Conservation (phyloP, 2,329 filamentous ascomycete genomes). For the Exophiala calicioides region DNA sequence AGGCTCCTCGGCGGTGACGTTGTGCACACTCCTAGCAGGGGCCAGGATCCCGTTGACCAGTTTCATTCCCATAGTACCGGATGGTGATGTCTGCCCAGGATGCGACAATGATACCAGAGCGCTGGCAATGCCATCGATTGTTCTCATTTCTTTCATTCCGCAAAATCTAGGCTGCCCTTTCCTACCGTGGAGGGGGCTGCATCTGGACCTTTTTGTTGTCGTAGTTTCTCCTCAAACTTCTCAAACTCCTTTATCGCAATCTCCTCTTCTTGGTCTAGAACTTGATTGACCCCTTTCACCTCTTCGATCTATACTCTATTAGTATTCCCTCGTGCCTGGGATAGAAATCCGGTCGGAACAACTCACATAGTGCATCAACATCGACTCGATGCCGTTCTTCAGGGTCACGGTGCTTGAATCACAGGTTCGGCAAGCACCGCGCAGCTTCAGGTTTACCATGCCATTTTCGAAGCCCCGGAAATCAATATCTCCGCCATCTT, state of each 20-base stretch:
- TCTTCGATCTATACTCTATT: slow-evolving; percentile 78
- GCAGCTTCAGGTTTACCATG: slow-evolving; percentile 79
- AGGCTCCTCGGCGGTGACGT: too few species aligned
- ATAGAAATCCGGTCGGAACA: slow-evolving; percentile 1
- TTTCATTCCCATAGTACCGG: too few species aligned
- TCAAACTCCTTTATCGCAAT: slow-evolving; percentile 84
- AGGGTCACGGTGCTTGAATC: slow-evolving; percentile 95
- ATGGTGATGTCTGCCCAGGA: too few species aligned
- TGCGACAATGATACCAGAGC: too few species aligned
- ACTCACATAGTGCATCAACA: slow-evolving; percentile 94
- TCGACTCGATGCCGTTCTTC: slow-evolving; percentile 97
- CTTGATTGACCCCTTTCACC: slow-evolving; percentile 87
- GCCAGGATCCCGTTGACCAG: too few species aligned
- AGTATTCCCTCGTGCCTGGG: not conserved
- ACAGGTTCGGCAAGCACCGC: slow-evolving; percentile 92
- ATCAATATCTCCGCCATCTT: slow-evolving; percentile 97
- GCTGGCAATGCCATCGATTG: too few species aligned
- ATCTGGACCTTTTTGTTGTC: slow-evolving; percentile 56
- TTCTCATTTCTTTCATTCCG: slow-evolving; percentile 35
- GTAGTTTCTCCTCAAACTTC: slow-evolving; percentile 86
- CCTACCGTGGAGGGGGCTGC: slow-evolving; percentile 53
- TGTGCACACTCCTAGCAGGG: too few species aligned
- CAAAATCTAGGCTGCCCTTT: slow-evolving; percentile 56
- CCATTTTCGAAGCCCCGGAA: slow-evolving; percentile 87
- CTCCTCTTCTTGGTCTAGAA: slow-evolving; percentile 89